Conservation (phyloP, 345 rosid genomes). For the Linum tenue region DNA sequence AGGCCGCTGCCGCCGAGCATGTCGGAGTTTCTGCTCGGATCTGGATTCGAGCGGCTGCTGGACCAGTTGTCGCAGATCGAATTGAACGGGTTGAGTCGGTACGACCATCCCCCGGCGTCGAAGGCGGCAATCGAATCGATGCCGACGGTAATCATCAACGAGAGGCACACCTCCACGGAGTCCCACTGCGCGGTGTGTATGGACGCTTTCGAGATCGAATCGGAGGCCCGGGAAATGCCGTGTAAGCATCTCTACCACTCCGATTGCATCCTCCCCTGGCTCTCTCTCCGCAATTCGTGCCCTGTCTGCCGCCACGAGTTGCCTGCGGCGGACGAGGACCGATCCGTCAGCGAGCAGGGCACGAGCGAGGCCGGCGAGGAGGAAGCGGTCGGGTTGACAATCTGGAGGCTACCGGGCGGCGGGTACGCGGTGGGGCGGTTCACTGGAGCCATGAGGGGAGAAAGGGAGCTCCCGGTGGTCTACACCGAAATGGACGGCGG, state of each 20-base stretch:
- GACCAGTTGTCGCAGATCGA: conserved; percentile 82
- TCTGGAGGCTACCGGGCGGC: conserved; percentile 92
- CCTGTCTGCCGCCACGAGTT: conserved; percentile 95
- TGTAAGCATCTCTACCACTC: conserved; percentile 88
- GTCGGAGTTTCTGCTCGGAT: conserved; percentile 79
- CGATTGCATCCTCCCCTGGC: conserved; percentile 92
- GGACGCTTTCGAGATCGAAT: conserved; percentile 52
- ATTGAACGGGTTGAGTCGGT: conserved; percentile 43
- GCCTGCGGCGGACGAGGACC: conserved; percentile 28
- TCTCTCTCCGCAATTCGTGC: conserved; percentile 71
- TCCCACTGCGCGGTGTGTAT: conserved; percentile 88
- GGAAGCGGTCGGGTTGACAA: conserved; percentile 68
- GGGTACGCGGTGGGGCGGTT: conserved; percentile 95
- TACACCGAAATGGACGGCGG: conserved; percentile 93
- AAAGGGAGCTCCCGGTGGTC: conserved; percentile 71
- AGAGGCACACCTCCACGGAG: conserved; percentile 32
- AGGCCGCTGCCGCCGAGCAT: conserved; percentile 70
- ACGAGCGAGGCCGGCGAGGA: conserved; percentile 13
- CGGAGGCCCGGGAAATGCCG: conserved; percentile 84
- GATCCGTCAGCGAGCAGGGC: not conserved
- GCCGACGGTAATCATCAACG: conserved; percentile 48
- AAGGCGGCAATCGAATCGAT: conserved; percentile 79
- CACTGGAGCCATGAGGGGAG: conserved; percentile 63
- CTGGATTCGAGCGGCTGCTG: conserved; percentile 70
- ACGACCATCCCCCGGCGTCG: conserved; percentile 67